phyloP scores from a whole-genome alignment of 352 stramenopile species.

The Pythium coloratum region DNA sequence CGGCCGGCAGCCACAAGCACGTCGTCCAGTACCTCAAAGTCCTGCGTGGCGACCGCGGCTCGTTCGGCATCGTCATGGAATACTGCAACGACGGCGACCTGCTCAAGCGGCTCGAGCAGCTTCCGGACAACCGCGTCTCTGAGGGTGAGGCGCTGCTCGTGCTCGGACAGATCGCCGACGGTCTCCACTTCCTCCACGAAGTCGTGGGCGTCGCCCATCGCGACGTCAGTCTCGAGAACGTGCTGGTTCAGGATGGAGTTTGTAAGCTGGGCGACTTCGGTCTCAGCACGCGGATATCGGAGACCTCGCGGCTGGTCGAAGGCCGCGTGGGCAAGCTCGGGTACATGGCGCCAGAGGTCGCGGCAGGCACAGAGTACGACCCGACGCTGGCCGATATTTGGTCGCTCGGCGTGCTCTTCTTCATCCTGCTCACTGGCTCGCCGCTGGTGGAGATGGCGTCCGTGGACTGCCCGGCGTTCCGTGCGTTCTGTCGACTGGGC shows the following conservation, averaged over 20 bases:
- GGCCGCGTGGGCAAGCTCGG: slow-evolving; percentile 30
- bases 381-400: slow-evolving; percentile 27
- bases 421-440: slow-evolving; percentile 30
- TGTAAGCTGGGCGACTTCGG: slow-evolving; percentile 42
- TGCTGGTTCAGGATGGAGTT: slow-evolving; percentile 29
- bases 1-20: slow-evolving; percentile 27
- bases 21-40: slow-evolving; percentile 25
- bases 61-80: slow-evolving; percentile 34
- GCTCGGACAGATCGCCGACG: slow-evolving; percentile 25
- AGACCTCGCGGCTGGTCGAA: not conserved
- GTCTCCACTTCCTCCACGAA: slow-evolving; percentile 31
- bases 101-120: slow-evolving; percentile 23
- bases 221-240: slow-evolving; percentile 36
- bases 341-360: slow-evolving; percentile 33
- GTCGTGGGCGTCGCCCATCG: slow-evolving; percentile 31
- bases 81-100: slow-evolving; percentile 39
- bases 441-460: slow-evolving; percentile 24
- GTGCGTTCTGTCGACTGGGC: slow-evolving; percentile 17
- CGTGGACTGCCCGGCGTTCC: slow-evolving; percentile 9
- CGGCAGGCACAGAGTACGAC: slow-evolving; percentile 19
- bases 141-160: slow-evolving; percentile 17
- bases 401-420: slow-evolving; percentile 31
- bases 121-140: slow-evolving; percentile 21
- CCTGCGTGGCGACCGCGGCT: slow-evolving; percentile 18
- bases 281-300: slow-evolving; percentile 18